Evolutionary conservation across 352 stramenopile species (phyloP), one percentile per base, ranked within the genome.

Genomic region (Phytophthora podocarpi): DNA sequence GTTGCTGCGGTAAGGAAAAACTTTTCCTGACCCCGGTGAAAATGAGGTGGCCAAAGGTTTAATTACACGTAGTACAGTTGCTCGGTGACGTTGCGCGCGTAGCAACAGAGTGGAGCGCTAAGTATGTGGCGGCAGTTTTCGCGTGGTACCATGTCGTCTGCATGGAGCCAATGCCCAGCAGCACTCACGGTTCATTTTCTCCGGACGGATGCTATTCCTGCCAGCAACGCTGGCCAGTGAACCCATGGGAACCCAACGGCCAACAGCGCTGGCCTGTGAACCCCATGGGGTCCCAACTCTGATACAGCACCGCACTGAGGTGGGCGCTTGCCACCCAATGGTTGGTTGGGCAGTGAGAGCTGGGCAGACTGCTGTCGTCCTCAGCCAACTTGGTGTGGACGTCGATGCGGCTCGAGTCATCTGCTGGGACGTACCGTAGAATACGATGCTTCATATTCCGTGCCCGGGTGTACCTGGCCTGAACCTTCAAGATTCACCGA

Each of bases 51-150:
- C n/a, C n/a, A n/a, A n/a, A n/a, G n/a, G n/a, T n/a, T n/a, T n/a
- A n/a, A n/a, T n/a, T n/a, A n/a, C n/a, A n/a, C n/a, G n/a, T n/a
- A n/a, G n/a, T n/a, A n/a, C n/a, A n/a, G n/a, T n/a, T n/a, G n/a
- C n/a, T n/a, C n/a, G 21, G 26, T 49, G 43, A 57, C 55, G 55
- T 24, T 26, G 35, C n/a, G 46, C 46, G 45, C 55, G 35, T 63
- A 37, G 40, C 11, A n/a, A 24, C 32, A 21, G 43, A 23, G 41
- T 18, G 20, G 28, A n/a, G n/a, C n/a, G n/a, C n/a, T n/a, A n/a
- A n/a, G n/a, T 57, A 35, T 42, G 53, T 27, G 26, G 42, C 12
- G 20, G 31, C 21, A 4, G 37, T 52, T 57, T 48, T 36, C 15
- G 21, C 24, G 24, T 30, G 28, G 26, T 26, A 26, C 26, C 5